A percentile compares a stretch with the other conserved stretches of the same genome.
These are phyloP conservation scores for Fusarium sp. DNA, from an alignment of 2,329 filamentous ascomycete species.

Conservation along the genomic window DNA sequence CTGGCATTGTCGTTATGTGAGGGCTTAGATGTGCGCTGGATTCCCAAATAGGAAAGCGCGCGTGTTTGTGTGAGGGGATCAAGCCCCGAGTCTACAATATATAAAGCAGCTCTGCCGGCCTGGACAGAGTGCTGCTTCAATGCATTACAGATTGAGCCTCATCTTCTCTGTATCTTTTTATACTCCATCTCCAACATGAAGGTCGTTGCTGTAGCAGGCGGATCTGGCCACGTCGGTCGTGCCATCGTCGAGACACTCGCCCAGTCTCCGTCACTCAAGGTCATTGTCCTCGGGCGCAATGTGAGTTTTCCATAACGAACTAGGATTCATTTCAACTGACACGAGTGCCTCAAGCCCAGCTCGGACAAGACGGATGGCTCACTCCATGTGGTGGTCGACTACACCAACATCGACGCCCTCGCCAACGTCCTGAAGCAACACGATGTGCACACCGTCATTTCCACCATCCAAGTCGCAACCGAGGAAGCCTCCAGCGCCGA, in stretches of 20 bases:
- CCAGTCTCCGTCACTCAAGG: not conserved
- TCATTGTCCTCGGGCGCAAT: not conserved
- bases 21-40: not conserved
- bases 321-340: not conserved
- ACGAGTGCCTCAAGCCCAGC: not conserved
- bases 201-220: not conserved
- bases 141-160: too few species aligned
- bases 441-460: conserved; percentile 10
- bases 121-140: not conserved
- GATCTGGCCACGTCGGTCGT: not conserved
- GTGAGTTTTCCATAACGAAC: not conserved
- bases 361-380: not conserved
- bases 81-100: not conserved
- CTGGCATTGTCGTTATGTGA: too few species aligned
- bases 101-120: not conserved
- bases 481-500: not conserved
- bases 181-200: not conserved
- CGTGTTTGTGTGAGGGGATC: not conserved
- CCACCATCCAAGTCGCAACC: conserved; percentile 11
- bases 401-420: not conserved
- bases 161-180: not conserved
- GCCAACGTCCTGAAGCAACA: not conserved
- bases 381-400: not conserved
- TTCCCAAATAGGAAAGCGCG: conserved; percentile 8
- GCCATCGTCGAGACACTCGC: not conserved